Evolutionary conservation across 1,139 yeast species (phyloP), one percentile per base, ranked within the genome.

Genomic region (Diutina rugosa): DNA sequence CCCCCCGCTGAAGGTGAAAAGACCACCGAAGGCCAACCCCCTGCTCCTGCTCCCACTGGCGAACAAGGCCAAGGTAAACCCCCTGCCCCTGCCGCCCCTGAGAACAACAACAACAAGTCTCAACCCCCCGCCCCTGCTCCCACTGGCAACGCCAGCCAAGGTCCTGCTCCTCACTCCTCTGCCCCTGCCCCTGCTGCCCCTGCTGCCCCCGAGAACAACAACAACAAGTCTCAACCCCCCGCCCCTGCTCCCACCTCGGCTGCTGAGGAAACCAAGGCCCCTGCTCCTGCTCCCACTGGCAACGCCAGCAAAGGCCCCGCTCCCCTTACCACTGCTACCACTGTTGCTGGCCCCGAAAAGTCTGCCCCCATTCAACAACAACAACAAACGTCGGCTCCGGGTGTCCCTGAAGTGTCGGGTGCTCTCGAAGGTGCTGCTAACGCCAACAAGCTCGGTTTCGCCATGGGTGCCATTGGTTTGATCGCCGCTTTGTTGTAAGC

Each of bases 401-500:
- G 38, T 8, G 41, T 35, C 41, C 41, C 41, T 10, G 41, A 35
- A 35, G n/a, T 35, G n/a, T 10, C 41, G n/a, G 41, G 41, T 35
- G 14, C 14, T 10, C 1, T 10, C 2, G 45, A 28, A 12, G 51
- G 45, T 16, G 53, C 53, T 16, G 53, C 45, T 49, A 49, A 18
- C 14, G 26, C 18, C 29, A 16, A 38, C 44, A 12, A 35, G 14
- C 8, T 49, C 29, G 53, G 44, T n/a, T 32, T 18, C 44, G 32
- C 38, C 21, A 44, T 18, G 7, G 53, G 41, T 30, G 32, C 18
- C 53, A 18, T 18, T 38, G 53, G 29, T 18, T 47, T 47, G 51
- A 21, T 49, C 28, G 53, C 44, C 16, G 53, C 53, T 8, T 49
- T 49, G 53, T 49, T 49, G 53, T 49, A 49, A 49, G 51, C 38